Base-by-base conservation (phyloP, 2,329 filamentous ascomycete species). In the Didymella pomorum region DNA sequence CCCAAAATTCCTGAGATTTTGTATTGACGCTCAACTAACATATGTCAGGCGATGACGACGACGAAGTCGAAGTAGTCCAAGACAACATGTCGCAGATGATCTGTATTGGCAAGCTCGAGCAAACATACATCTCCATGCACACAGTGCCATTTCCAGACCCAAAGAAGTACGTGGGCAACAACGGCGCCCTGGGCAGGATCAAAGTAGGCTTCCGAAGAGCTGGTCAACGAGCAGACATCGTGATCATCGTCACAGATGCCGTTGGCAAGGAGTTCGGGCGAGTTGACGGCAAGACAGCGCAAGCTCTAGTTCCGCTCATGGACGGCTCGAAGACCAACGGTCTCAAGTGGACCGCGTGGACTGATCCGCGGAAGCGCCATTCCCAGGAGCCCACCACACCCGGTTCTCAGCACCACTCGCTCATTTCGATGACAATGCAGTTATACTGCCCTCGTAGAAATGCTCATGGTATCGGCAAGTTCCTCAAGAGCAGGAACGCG, bases 101-200 rank as follows among this genome's bases (percentile, higher is more conserved):
- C 3, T 96, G 92, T 77, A 93, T 91, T 70, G 92, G 92, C 41
- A 89, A 90, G 78, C 78, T 96, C 20, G 87, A 92, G 53, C 84
- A 83, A 18, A 85, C 87, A 2, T 85, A 80, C 52, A 80, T 95
- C 41, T 87, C 88, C 62, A 89, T 89, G 60, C 83, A 86, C 67
- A 79, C 81, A 33, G 86, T 94, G 2, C 92, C 92, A 1, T 85
- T 83, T 2, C 87, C 88, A 0, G 92, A 88, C 67, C 87, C 89
- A 1, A 84, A 84, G 28, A 81, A 83, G 23, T 82, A 86, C 58
- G 80, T 83, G 20, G 79, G 90, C 10, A 87, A 86, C 65, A 80
- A 84, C 42, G 78, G 85, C 52, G 74, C 74, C 42, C 85, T 87
- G 64, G 91, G 92, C 2, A 80, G 85, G 14, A 89, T 95, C 67